Evolutionary conservation across 2,329 filamentous ascomycete species (phyloP).

Genomic region (Orbilia quercus): DNA sequence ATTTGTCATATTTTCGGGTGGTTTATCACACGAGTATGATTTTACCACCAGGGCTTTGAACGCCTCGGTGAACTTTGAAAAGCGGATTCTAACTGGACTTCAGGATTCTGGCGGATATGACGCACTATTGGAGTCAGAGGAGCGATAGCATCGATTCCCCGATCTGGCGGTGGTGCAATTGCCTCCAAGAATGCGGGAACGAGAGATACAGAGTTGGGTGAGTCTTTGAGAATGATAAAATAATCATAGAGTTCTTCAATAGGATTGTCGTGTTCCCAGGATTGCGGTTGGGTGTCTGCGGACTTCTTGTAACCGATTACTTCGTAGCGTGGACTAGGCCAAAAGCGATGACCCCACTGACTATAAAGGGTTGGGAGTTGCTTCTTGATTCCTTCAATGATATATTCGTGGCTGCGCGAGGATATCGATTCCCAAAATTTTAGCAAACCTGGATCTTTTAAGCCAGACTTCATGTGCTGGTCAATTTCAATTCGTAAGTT

Average conservation of each 20-base stretch:
- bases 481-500: constrained; percentile 14
- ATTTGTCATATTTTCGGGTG: too few relatives aligned
- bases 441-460: not conserved
- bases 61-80: too few relatives aligned
- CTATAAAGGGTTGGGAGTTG: not conserved
- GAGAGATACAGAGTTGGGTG: not conserved
- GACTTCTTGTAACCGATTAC: not conserved
- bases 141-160: too few relatives aligned
- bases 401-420: constrained; percentile 1
- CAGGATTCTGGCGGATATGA: too few relatives aligned
- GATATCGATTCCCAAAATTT: not conserved
- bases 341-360: not conserved
- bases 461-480: constrained; percentile 1
- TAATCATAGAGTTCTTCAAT: not conserved
- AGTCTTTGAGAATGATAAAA: not conserved
- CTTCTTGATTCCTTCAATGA: constrained; percentile 30
- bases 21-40: too few relatives aligned
- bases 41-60: too few relatives aligned
- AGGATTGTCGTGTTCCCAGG: not conserved
- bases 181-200: constrained; percentile 4
- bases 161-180: not conserved
- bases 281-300: not conserved
- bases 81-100: too few relatives aligned
- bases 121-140: too few relatives aligned
- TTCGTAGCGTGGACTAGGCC: not conserved